A percentile compares a stretch with the other conserved stretches of the same genome.
Conservation (phyloP, 1,284 basidiomycete genomes). For the Microbotryum violaceum region DNA sequence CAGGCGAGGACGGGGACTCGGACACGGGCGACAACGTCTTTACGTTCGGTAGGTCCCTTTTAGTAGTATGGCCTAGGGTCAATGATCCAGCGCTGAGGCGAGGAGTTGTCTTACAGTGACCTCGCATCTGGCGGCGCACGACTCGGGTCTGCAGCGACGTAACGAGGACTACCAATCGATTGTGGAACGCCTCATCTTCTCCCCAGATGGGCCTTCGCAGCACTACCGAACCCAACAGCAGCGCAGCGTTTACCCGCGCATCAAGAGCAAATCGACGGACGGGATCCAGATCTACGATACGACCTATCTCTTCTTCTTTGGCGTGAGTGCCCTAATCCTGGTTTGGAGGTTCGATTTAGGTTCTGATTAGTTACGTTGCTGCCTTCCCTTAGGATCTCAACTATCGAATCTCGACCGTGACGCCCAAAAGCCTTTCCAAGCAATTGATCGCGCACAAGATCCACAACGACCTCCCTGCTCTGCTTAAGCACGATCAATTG, state of each 20-base stretch:
- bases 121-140: constrained; percentile 81
- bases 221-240: constrained; percentile 46
- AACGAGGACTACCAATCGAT: constrained; percentile 73
- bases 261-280: constrained; percentile 41
- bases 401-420: constrained; percentile 62
- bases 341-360: background rate
- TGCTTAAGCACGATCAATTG: constrained; percentile 74
- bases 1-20: constrained; percentile 35
- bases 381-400: constrained; percentile 66
- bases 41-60: constrained; percentile 53
- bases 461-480: constrained; percentile 34
- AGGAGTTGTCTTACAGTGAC: constrained; percentile 48
- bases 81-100: too few relatives aligned
- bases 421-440: constrained; percentile 45
- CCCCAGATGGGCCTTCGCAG: constrained; percentile 26
- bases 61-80: too few relatives aligned
- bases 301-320: constrained; percentile 50
- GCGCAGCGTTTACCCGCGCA: constrained; percentile 20
- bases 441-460: constrained; percentile 14
- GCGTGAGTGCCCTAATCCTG: constrained; percentile 31
- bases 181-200: constrained; percentile 70
- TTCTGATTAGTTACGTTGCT: constrained; percentile 36
- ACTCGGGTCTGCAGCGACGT: constrained; percentile 60
- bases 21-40: constrained; percentile 25
- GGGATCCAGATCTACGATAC: constrained; percentile 63